Base-by-base conservation (phyloP, 352 stramenopile species). In the Phytophthora agathidicida region DNA sequence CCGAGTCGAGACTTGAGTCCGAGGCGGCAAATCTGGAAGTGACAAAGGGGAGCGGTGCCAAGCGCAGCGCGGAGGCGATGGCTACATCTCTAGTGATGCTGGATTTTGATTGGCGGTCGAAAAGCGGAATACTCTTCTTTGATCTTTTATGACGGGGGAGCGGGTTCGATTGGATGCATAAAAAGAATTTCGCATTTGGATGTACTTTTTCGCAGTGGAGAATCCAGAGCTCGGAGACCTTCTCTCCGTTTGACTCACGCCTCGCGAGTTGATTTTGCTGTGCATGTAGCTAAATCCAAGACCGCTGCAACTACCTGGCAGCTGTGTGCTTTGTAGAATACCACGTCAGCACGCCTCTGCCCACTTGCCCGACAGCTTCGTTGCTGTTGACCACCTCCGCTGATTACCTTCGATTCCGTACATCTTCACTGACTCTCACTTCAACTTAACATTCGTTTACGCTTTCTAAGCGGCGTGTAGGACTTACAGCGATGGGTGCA, bases 1-100 rank as follows among this genome's bases (percentile, higher is more conserved):
- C n/a, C n/a, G n/a, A 9, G 8, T 11, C 9, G 14, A 35, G 28
- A 36, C 27, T 41, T 64, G 59, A 1, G 28, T 33, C 7, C 10
- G 14, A 48, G 46, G 7, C 22, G n/a, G 47, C 35, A 44, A 60
- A 60, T 60, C 23, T 19, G 32, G 26, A 45, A 70, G 23, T 70
- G 64, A 68, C n/a, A 8, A 14, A 17, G 19, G 28, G 31, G 5
- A 16, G 19, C 45, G 36, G 35, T 51, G 31, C 31, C 33, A 28
- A 17, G 28, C 19, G 42, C 23, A 22, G 49, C 36, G 32, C 42
- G 43, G 48, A 59, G n/a, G n/a, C n/a, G n/a, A n/a, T 20, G 11
- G 10, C 17, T 10, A 35, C 7, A 33, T 44, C 52, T 37, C 9
- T 4, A 5, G 19, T 5, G 41, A 9, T 44, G n/a, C n/a, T n/a